These are phyloP conservation scores for Eimeria praecox DNA, from an alignment of 169 alveolate genomes.

Conservation along the genomic window DNA sequence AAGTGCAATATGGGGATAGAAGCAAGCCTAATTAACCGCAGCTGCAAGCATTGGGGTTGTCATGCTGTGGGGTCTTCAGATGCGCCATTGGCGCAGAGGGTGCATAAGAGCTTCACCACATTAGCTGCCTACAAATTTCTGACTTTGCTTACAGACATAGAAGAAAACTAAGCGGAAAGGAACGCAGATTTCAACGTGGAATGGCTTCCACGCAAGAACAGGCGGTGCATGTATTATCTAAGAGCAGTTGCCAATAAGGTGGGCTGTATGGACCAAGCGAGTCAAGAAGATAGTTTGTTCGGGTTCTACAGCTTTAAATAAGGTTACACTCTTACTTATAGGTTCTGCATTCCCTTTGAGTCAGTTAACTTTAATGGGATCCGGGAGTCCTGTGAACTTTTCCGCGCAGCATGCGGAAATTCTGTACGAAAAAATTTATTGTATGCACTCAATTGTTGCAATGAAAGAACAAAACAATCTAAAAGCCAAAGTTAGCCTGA, in stretches of 20 bases:
- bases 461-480: neutral
- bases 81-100: constrained; percentile 33
- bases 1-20: neutral
- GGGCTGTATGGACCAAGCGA: neutral
- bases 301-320: neutral
- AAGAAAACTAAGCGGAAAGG: neutral
- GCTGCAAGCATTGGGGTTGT: neutral
- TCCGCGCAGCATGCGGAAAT: neutral
- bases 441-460: neutral
- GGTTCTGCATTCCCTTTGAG: neutral
- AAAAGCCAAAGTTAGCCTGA: neutral
- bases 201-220: neutral
- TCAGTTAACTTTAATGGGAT: neutral
- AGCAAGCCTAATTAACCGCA: neutral
- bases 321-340: neutral
- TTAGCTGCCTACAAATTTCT: neutral
- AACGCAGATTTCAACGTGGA: too few relatives aligned
- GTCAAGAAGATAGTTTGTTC: neutral
- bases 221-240: neutral
- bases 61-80: constrained; percentile 7
- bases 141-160: neutral
- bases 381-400: neutral
- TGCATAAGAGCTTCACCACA: neutral
- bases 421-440: neutral
- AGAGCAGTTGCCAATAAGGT: neutral